Percentiles rank a stretch among this genome's conserved stretches.
Evolutionary conservation across 371 early-diverging fungal species (phyloP).

Genomic region (Syncephalis fuscata): DNA sequence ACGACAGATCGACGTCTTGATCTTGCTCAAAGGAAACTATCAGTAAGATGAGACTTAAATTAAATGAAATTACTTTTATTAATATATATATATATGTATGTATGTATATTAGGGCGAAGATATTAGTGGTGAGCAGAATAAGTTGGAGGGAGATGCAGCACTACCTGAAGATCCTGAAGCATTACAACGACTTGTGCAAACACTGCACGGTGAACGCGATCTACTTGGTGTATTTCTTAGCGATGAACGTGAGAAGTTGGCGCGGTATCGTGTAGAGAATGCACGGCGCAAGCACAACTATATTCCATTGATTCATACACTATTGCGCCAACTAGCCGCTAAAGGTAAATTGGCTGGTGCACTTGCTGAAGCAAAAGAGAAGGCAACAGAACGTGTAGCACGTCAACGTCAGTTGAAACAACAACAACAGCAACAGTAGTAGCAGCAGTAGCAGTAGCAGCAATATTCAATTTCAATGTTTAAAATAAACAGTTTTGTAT

Average conservation of each 20-base stretch:
- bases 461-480: no score
- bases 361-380: no score
- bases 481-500: no score
- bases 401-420: no score
- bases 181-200: conserved; percentile 10
- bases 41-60: neutral
- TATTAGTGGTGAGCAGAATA: neutral
- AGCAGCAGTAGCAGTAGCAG: no score
- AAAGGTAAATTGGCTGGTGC: conserved; percentile 23
- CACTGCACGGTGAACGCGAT: conserved; percentile 13
- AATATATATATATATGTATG: conserved; percentile 13
- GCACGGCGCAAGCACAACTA: conserved; percentile 62
- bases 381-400: no score
- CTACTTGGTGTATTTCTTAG: neutral
- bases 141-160: conserved; percentile 8
- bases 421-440: no score
- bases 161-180: conserved; percentile 12
- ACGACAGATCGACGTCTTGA: conserved; percentile 21
- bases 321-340: conserved; percentile 44
- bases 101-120: neutral
- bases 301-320: conserved; percentile 53
- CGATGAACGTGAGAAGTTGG: neutral
- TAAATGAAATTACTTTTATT: conserved; percentile 8
- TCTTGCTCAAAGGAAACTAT: conserved; percentile 8
- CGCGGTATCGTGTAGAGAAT: conserved; percentile 38